Conservation (phyloP, 305 asterid species). For the Fraxinus paxiana region DNA sequence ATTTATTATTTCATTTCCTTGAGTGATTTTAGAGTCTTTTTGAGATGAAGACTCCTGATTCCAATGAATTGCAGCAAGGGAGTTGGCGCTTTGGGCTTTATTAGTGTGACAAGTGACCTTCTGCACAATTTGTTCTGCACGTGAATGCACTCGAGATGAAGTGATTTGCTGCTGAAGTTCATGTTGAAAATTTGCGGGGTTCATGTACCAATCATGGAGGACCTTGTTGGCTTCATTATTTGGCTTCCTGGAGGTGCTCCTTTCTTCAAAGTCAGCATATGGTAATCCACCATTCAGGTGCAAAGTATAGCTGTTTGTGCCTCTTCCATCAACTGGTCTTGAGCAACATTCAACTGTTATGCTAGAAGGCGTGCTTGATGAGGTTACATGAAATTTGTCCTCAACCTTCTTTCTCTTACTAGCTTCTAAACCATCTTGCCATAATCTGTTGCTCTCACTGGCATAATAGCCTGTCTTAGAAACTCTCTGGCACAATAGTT, state of each 20-base stretch:
- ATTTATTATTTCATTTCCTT: slow-evolving; percentile 32
- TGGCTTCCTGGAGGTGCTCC: slow-evolving; percentile 26
- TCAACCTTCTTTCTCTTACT: slow-evolving; percentile 32
- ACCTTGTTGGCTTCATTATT: slow-evolving; percentile 25
- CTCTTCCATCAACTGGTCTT: slow-evolving; percentile 31
- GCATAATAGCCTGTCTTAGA: slow-evolving; percentile 20
- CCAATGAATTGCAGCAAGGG: slow-evolving; percentile 25
- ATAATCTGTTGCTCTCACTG: slow-evolving; percentile 25
- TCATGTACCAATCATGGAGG: slow-evolving; percentile 24
- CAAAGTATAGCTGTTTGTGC: slow-evolving; percentile 33
- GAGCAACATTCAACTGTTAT: slow-evolving; percentile 29
- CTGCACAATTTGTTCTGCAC: slow-evolving; percentile 30
- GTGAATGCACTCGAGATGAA: slow-evolving; percentile 34
- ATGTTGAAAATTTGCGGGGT: slow-evolving; percentile 22
- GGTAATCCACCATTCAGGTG: slow-evolving; percentile 26
- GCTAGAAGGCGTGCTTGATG: slow-evolving; percentile 35
- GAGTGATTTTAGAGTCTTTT: slow-evolving; percentile 26
- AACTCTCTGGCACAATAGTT: slow-evolving; percentile 29
- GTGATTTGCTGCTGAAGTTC: slow-evolving; percentile 36
- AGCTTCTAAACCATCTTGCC: slow-evolving; percentile 29
- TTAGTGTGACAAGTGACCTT: slow-evolving; percentile 22
- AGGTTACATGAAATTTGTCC: slow-evolving; percentile 26
- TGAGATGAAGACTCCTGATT: slow-evolving; percentile 34
- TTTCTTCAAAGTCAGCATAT: slow-evolving; percentile 26
- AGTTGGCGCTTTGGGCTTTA: slow-evolving; percentile 29